These are phyloP conservation scores for Cladorrhinum sp. DNA, from an alignment of 2,329 filamentous ascomycete species.

Conservation along the genomic window DNA sequence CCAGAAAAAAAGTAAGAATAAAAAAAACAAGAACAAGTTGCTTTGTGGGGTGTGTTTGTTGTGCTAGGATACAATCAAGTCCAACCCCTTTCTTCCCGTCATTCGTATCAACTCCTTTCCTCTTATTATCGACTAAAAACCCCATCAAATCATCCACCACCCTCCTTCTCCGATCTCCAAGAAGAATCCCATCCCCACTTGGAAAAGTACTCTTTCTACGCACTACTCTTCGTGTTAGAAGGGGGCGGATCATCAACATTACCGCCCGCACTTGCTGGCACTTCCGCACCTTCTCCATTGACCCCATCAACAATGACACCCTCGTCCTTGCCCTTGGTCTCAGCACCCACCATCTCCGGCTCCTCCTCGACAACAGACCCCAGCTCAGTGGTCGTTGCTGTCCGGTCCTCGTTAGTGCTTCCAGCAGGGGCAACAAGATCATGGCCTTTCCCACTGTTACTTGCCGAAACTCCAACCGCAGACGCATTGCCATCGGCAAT, in stretches of 20 bases:
- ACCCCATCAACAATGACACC: not conserved
- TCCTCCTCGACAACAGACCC: conserved; percentile 51
- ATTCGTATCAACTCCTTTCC: not conserved
- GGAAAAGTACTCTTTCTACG: not conserved
- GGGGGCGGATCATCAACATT: not conserved
- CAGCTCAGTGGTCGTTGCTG: conserved; percentile 52
- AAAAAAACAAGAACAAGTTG: not conserved
- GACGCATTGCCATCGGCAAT: conserved; percentile 53
- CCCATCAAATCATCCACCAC: not conserved
- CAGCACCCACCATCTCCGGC: conserved; percentile 33
- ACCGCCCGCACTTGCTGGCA: not conserved
- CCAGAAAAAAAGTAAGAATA: not conserved
- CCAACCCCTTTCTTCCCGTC: not conserved
- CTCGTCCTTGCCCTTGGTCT: not conserved
- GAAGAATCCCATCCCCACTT: not conserved
- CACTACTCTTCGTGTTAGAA: not conserved
- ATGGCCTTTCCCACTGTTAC: conserved; percentile 57
- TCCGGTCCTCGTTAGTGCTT: conserved; percentile 29
- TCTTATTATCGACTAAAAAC: not conserved
- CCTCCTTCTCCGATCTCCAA: not conserved
- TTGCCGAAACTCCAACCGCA: conserved; percentile 58
- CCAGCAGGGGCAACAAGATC: conserved; percentile 43
- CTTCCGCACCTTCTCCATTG: not conserved
- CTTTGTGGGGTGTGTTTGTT: not conserved
- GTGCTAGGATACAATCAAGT: not conserved